phyloP scores from a whole-genome alignment of 2,329 filamentous ascomycete genomes.

The Cephalotrichum gorgonifer region DNA sequence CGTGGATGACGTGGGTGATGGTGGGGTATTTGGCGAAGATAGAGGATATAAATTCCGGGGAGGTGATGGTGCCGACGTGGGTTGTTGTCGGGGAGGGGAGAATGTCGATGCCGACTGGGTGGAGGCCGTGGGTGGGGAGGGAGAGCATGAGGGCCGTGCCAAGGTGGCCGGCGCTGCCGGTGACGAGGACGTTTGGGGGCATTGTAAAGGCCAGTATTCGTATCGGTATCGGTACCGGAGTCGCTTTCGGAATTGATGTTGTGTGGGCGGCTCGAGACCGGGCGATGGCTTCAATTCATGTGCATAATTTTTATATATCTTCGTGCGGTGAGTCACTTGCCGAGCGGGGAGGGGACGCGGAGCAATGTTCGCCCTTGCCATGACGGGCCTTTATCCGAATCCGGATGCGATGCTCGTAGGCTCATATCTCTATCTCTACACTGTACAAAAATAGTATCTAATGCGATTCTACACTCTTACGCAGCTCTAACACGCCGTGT shows the following conservation, averaged over 20 bases:
- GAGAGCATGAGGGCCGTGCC: conserved; percentile 33
- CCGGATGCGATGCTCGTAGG: neutral
- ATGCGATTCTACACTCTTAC: neutral
- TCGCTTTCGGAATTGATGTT: neutral
- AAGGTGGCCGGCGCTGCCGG: conserved; percentile 34
- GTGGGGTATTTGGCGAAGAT: conserved; percentile 19
- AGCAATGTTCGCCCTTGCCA: neutral
- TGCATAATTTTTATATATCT: neutral
- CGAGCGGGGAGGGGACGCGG: conserved; percentile 15
- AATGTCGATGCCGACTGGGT: conserved; percentile 32
- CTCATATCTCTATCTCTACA: neutral
- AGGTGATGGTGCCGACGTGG: conserved; percentile 24
- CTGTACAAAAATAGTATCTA: neutral
- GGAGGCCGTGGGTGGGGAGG: conserved; percentile 26
- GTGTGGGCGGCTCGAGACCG: neutral
- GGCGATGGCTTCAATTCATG: neutral
- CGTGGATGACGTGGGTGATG: conserved; percentile 30
- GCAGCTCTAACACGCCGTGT: neutral
- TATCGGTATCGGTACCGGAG: neutral
- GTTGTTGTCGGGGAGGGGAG: conserved; percentile 23
- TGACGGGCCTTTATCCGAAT: neutral
- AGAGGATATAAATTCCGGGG: conserved; percentile 20
- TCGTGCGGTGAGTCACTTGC: conserved; percentile 4
- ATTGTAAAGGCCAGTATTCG: too few species aligned
- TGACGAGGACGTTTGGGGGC: conserved; percentile 27